Base-by-base conservation (phyloP, 2,329 filamentous ascomycete genomes). In the Cercospora zeina region DNA sequence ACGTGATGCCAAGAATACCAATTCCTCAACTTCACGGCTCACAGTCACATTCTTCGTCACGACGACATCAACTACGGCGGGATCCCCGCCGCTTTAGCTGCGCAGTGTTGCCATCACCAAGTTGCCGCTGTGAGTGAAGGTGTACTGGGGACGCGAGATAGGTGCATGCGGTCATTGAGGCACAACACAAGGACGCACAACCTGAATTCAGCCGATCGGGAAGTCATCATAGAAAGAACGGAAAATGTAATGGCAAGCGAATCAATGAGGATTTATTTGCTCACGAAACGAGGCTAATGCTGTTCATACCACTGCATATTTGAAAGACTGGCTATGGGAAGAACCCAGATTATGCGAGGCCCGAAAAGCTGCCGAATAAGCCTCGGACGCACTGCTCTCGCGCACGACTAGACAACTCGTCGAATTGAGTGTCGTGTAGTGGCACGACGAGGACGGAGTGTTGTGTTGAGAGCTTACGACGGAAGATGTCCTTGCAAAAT, bases 1-100 rank as follows among this genome's bases (percentile, higher is more conserved):
- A 45, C 39, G 39, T 45, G 39, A 45, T 45, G 39, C 39, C 39
- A 45, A 45, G 39, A 6, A 45, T 45, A 45, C 39, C 39, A 45
- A 6, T 45, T 1, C 21, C 19, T 19, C 19, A 1, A 6, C 4
- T 21, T 45, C 39, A 3, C n/a, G 9, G 16, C 10, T 13, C 16
- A 21, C 16, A 4, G 3, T 16, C 39, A 21, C 19, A 6, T 16
- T 45, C 39, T 24, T 13, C 16, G 2, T 45, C 21, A 10, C 16
- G 37, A 21, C 39, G 19, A 6, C 19, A 45, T 21, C 2, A 6
- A 7, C 8, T 2, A 42, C 4, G 10, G 1, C 19, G 21, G 4
- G 19, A 21, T 7, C 21, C 4, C 39, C 10, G 6, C 21, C 16
- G 21, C 16, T 42, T 42, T 16, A 7, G 7, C 13, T 24, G 39